Conservation (phyloP, 2,329 filamentous ascomycete species). For the Metarhizium brunneum region DNA sequence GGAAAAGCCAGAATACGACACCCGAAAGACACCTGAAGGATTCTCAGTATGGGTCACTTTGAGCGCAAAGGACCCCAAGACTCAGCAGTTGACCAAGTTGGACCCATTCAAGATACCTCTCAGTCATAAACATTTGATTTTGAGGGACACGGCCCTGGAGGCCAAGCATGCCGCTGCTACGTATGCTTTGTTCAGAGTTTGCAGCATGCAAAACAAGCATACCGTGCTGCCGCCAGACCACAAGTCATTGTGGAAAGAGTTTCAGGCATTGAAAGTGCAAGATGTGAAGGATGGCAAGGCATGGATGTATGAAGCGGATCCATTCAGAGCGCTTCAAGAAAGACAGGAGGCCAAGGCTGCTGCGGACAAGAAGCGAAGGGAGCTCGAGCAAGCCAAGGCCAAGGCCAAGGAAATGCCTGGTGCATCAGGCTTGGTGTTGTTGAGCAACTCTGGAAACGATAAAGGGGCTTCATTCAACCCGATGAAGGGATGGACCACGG, state of each 20-base stretch:
- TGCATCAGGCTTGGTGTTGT: slow-evolving; percentile 44
- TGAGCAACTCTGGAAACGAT: slow-evolving; percentile 32
- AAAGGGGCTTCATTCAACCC: slow-evolving; percentile 27
- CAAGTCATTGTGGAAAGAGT: slow-evolving; percentile 84
- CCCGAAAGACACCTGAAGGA: slow-evolving; percentile 63
- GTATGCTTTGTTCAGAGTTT: slow-evolving; percentile 83
- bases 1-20: slow-evolving; percentile 87
- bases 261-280: slow-evolving; percentile 69
- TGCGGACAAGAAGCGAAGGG: slow-evolving; percentile 70
- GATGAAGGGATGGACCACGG: slow-evolving; percentile 71
- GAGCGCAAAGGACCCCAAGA: slow-evolving; percentile 69
- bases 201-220: slow-evolving; percentile 92
- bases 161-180: slow-evolving; percentile 89
- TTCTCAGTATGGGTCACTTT: slow-evolving; percentile 77
- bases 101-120: slow-evolving; percentile 76
- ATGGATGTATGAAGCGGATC: slow-evolving; percentile 95
- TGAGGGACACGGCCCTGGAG: slow-evolving; percentile 73
- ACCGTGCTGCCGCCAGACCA: slow-evolving; percentile 90
- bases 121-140: slow-evolving; percentile 65
- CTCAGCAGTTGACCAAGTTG: slow-evolving; percentile 63
- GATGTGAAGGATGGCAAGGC: slow-evolving; percentile 67
- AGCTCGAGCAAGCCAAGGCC: slow-evolving; percentile 57
- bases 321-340: slow-evolving; percentile 73
- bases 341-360: slow-evolving; percentile 67
- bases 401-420: slow-evolving; percentile 57